A percentile compares a stretch with the other conserved stretches of the same genome.
Evolutionary conservation across 139 green algal genomes (phyloP).

Genomic region (Chlorella sp.): DNA sequence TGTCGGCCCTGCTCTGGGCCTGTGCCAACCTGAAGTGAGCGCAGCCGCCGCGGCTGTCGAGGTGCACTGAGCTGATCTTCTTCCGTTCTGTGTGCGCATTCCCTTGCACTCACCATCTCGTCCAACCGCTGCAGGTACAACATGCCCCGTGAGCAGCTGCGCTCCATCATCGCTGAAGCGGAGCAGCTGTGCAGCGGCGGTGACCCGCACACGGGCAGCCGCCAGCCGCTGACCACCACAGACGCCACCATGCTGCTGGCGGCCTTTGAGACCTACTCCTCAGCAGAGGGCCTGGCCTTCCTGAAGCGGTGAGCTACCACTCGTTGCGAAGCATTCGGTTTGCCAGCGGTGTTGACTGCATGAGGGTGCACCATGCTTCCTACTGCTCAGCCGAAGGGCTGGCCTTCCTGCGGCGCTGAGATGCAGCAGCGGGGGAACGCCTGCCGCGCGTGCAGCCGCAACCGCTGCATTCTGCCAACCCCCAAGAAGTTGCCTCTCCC

Average conservation of each 20-base stretch:
- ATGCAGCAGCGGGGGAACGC: too few species aligned
- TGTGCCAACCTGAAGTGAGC: neutral
- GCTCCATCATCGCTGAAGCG: neutral
- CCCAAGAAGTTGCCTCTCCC: too few species aligned
- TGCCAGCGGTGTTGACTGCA: neutral
- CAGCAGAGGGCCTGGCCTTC: neutral
- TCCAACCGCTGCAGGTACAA: neutral
- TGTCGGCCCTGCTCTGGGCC: slow-evolving; percentile 3
- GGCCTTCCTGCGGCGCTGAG: too few species aligned
- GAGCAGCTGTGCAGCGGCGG: neutral
- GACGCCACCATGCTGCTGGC: slow-evolving; percentile 29
- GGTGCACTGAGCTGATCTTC: neutral
- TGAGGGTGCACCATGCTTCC: too few species aligned
- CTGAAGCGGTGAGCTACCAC: slow-evolving; percentile 13
- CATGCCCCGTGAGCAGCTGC: neutral
- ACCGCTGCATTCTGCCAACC: too few species aligned
- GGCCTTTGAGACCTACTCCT: slow-evolving; percentile 6
- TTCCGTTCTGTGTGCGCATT: too few species aligned
- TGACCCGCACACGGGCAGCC: neutral
- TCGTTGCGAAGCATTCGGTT: too few species aligned
- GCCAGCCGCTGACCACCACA: neutral
- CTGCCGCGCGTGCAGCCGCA: too few species aligned
- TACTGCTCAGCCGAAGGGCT: too few species aligned
- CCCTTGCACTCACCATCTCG: too few species aligned
- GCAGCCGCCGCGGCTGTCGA: too few species aligned